Conservation (phyloP, 2,329 filamentous ascomycete genomes). For the Sarocladium strictum region DNA sequence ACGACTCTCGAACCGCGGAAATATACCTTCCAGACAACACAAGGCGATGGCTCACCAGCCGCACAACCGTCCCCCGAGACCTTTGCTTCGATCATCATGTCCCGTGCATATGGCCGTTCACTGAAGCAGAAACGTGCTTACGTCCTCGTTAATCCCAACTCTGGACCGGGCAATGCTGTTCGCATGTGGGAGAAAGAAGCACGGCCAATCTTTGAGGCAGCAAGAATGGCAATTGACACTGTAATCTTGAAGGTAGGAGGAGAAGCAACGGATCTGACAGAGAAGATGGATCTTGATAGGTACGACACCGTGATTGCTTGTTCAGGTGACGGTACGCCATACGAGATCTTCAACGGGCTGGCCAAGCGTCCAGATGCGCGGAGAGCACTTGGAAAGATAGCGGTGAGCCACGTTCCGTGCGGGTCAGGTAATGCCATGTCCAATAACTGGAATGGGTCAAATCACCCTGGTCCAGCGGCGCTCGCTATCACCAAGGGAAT, state of each 20-base stretch:
- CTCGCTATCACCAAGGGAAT: conserved; percentile 83
- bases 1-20: conserved; percentile 53
- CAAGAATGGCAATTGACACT: conserved; percentile 69
- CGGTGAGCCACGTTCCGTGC: conserved; percentile 83
- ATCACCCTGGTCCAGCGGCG: conserved; percentile 68
- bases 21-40: conserved; percentile 45
- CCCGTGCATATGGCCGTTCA: conserved; percentile 62
- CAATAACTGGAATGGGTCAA: conserved; percentile 80
- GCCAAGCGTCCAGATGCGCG: conserved; percentile 69
- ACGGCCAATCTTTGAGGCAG: conserved; percentile 76
- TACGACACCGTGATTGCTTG: conserved; percentile 85
- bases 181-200: conserved; percentile 70
- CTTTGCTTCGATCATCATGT: conserved; percentile 62
- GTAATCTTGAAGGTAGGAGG: conserved; percentile 65
- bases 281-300: conserved; percentile 67
- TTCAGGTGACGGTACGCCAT: conserved; percentile 85
- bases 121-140: conserved; percentile 72
- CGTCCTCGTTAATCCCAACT: conserved; percentile 85
- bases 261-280: conserved; percentile 72
- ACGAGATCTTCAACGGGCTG: conserved; percentile 93
- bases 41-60: conserved; percentile 12
- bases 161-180: conserved; percentile 71
- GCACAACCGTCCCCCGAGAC: conserved; percentile 36
- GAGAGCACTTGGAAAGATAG: conserved; percentile 67
- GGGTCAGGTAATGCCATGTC: conserved; percentile 94